Evolutionary conservation across 805 yeast species (phyloP), one percentile per base, ranked within the genome.

Genomic region (Yamadazyma laniorum): DNA sequence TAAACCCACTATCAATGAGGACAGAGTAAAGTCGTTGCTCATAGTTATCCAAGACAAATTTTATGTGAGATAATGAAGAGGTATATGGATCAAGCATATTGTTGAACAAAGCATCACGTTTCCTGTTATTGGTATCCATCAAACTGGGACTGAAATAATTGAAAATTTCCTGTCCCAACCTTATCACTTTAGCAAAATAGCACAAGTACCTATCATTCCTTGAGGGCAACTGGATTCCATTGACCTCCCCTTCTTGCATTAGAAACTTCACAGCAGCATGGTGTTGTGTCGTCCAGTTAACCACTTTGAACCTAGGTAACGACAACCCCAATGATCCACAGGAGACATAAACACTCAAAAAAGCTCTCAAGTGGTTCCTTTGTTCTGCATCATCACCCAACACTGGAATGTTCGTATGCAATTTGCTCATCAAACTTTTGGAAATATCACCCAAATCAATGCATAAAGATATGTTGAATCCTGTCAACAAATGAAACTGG

Each of bases 281-380:
- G 54, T 73, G 76, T 14, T 57, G 63, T 3, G 62, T 53, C 3
- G 72, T 59, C 80, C 80, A 76, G 21, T 56, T 46, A 4, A 75
- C 79, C 16, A 72, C 61, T 46, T 67, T 72, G 50, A 74, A 76
- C 35, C 77, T 56, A 6, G 78, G 76, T 33, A 76, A 57, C 4
- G 77, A 67, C 25, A 76, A 55, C 5, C 75, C 78, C 25, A 76
- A 55, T 3, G 75, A 69, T 2, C 77, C 78, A 52, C 77, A 72
- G 43, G 74, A 69, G 26, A 72, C 58, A 51, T 74, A 76, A 7
- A 74, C 74, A 37, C 74, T 70, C 45, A 75, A 52, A 43, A 67
- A 68, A 0, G 72, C 58, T 25, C 81, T 52, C 15, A 75, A 42
- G 35, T 49, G 52, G 39, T 60, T 56, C 12, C 60, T 48, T 33